Base-by-base conservation (phyloP, 139 green algal species). In the Diplosphaera chodatii region DNA sequence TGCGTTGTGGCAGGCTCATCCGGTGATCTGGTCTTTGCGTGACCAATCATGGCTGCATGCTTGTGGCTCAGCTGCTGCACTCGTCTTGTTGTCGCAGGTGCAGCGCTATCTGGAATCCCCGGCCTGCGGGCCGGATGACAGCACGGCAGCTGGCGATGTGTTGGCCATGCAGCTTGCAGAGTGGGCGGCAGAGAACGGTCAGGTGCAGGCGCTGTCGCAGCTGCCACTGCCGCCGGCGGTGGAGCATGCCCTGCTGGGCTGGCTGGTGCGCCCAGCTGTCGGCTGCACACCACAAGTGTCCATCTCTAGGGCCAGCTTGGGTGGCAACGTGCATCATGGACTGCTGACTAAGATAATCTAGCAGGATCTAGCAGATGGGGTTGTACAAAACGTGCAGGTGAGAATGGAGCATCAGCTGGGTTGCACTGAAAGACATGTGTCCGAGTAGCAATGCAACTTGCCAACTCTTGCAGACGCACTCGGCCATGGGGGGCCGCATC, bases 151-250 rank as follows among this genome's bases (percentile, higher is more conserved):
- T 40, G n/a, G n/a, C n/a, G 2, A 30, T 18, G 67, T 31, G 63
- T 68, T 85, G 48, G 29, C 80, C 33, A n/a, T 29, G 4, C 70
- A 74, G 40, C 68, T 85, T 31, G 67, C 78, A 27, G 67, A 70
- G 10, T 83, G 74, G 73, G 78, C 68, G 25, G 29, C 41, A 32
- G n/a, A 22, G 6, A 25, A 33, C 6, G 33, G 31, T n/a, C 32
- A 67, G 71, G n/a, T 83, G 77, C 63, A 81, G 28, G 80, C 65
- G 4, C 40, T 80, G 27, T 71, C 75, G 15, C 29, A 69, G 25
- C 66, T 85, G 69, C 77, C 76, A 0, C 64, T 83, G 41, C 64
- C 48, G 0, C 28, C 18, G 2, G 28, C 62, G 15, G 74, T 80
- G 70, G 80, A 85, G 65, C 31, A 83, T 67, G 78, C 48, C 3